A percentile compares a stretch with the other conserved stretches of the same genome.
phyloP scores from a whole-genome alignment of 805 yeast genomes.

The Saccharomyces paradoxus region DNA sequence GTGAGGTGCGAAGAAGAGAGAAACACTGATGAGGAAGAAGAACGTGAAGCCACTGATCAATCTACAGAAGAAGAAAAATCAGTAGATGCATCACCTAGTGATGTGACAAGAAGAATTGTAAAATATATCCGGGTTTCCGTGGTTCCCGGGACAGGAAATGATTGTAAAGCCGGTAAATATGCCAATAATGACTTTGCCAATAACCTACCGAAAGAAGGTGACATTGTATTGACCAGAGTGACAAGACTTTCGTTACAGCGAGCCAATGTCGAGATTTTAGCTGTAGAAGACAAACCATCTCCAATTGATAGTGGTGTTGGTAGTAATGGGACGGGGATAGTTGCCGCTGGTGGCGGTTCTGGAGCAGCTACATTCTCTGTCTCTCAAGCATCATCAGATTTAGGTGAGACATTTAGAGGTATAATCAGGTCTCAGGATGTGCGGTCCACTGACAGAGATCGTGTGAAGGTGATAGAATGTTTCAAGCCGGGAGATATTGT shows the following conservation, averaged over 20 bases:
- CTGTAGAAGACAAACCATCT: conserved; percentile 53
- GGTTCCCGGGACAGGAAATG: conserved; percentile 11
- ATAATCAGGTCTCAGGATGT: conserved; percentile 81
- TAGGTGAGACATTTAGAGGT: conserved; percentile 86
- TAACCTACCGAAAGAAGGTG: conserved; percentile 74
- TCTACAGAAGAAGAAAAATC: conserved; percentile 10
- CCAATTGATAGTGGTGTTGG: conserved; percentile 62
- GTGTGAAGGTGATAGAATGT: conserved; percentile 66
- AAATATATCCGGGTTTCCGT: conserved; percentile 27
- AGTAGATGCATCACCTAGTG: conserved; percentile 4
- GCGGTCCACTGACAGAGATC: conserved; percentile 84
- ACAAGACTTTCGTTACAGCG: conserved; percentile 58
- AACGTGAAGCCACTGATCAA: conserved; percentile 5
- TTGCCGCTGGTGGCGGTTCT: conserved; percentile 47
- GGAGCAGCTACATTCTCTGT: conserved; percentile 39
- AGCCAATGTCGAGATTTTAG: conserved; percentile 69
- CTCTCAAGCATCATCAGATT: conserved; percentile 49
- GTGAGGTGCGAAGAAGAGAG: conserved; percentile 30
- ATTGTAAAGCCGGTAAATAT: conserved; percentile 5
- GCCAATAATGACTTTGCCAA: conserved; percentile 31
- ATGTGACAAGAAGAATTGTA: conserved; percentile 9
- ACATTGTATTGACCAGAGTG: conserved; percentile 69
- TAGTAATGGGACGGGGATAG: conserved; percentile 38
- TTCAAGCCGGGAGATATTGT: conserved; percentile 91
- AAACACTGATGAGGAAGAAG: conserved; percentile 10